Conservation (phyloP, 306 rosid genomes). For the Sechiopsis laciniata region DNA sequence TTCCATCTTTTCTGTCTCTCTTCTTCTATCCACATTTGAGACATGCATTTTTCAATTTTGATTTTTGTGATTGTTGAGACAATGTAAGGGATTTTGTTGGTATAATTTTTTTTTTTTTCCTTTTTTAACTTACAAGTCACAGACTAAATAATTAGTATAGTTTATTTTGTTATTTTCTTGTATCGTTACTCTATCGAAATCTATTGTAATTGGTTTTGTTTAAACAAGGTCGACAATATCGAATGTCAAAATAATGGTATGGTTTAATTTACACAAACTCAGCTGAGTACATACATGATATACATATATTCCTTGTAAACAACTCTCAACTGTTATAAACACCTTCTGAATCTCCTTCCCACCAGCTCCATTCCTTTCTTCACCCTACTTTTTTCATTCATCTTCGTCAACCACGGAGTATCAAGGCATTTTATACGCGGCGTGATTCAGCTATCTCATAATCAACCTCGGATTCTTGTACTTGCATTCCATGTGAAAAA, state of each 20-base stretch:
- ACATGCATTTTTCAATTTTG: no score
- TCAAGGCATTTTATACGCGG: neutral
- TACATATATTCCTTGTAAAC: neutral
- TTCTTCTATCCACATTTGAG: no score
- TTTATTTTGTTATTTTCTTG: no score
- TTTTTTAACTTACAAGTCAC: no score
- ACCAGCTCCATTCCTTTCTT: conserved; percentile 4
- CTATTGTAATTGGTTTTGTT: no score
- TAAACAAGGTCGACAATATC: neutral
- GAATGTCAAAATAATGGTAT: neutral
- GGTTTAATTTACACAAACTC: neutral
- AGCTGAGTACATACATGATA: neutral
- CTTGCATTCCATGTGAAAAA: conserved; percentile 20
- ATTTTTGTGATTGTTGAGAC: no score
- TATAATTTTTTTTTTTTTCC: no score
- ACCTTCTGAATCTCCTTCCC: neutral
- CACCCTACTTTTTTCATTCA: neutral
- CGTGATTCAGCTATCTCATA: conserved; percentile 4
- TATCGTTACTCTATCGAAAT: no score
- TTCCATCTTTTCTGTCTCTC: no score
- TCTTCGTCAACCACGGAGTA: neutral
- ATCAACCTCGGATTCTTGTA: conserved; percentile 25
- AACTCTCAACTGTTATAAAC: conserved; percentile 10
- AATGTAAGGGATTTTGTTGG: no score
- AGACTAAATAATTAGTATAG: no score